These are phyloP conservation scores for Pichia sorboxylosa DNA, from an alignment of 1,139 yeast genomes.

Conservation along the genomic window DNA sequence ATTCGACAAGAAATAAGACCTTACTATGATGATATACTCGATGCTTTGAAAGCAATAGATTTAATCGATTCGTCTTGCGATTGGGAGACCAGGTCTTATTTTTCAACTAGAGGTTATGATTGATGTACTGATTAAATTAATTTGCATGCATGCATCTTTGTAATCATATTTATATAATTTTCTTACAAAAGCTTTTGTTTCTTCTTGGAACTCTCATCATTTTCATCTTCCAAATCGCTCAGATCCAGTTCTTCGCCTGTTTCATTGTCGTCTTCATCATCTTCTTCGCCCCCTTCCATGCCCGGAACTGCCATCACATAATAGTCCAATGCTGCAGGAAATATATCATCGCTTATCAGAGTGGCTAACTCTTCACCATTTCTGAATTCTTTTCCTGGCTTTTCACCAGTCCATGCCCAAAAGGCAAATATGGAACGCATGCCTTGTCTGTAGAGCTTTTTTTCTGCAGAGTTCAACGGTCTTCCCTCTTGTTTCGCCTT, in stretches of 20 bases:
- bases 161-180: too few species aligned
- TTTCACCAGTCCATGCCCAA: slow-evolving; percentile 65
- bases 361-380: slow-evolving; percentile 61
- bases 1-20: slow-evolving; percentile 17
- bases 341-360: slow-evolving; percentile 52
- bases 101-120: slow-evolving; percentile 13
- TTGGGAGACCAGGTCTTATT: slow-evolving; percentile 14
- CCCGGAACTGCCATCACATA: slow-evolving; percentile 58
- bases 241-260: slow-evolving; percentile 48
- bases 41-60: slow-evolving; percentile 25
- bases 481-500: slow-evolving; percentile 21
- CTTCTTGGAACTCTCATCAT: slow-evolving; percentile 11
- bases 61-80: slow-evolving; percentile 16
- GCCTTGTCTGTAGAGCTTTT: slow-evolving; percentile 50
- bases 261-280: slow-evolving; percentile 31
- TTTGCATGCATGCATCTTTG: too few species aligned
- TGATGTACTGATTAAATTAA: too few species aligned
- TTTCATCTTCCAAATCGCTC: slow-evolving; percentile 33
- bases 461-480: slow-evolving; percentile 31
- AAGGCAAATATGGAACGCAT: slow-evolving; percentile 69
- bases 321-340: slow-evolving; percentile 61
- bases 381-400: slow-evolving; percentile 64
- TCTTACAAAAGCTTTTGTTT: slow-evolving; percentile 3
- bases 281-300: slow-evolving; percentile 36
- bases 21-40: slow-evolving; percentile 22